These are phyloP conservation scores for Solidago caesia DNA, from an alignment of 129 eudicot genomes.

Conservation along the genomic window DNA sequence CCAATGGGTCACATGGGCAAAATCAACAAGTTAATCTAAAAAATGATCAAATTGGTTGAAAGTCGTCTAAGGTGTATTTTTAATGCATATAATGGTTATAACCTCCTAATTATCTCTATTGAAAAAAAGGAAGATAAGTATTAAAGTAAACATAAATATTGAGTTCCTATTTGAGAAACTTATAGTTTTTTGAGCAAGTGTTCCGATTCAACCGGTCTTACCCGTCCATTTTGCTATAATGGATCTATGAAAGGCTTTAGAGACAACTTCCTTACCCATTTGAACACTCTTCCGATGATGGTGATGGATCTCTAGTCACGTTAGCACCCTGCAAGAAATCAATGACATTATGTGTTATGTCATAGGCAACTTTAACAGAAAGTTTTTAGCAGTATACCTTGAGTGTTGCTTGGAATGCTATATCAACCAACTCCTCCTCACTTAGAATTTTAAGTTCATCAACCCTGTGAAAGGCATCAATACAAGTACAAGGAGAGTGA, in stretches of 20 bases:
- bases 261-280: conserved; percentile 36
- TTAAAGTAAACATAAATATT: not conserved
- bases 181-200: not conserved
- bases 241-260: not conserved
- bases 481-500: not conserved
- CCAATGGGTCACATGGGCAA: no score
- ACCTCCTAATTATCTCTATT: not conserved
- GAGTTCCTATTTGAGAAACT: not conserved
- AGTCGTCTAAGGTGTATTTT: not conserved
- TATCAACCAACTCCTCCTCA: conserved; percentile 56
- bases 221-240: not conserved
- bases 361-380: not conserved
- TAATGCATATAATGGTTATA: not conserved
- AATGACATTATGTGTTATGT: not conserved
- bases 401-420: conserved; percentile 49
- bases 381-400: conserved; percentile 40
- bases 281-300: conserved; percentile 34
- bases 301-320: conserved; percentile 32
- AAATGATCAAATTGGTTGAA: no score
- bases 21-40: no score
- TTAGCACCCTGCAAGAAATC: conserved; percentile 39
- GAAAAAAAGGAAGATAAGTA: not conserved
- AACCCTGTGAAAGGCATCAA: conserved; percentile 36
- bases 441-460: conserved; percentile 68
- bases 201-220: not conserved